Base-by-base conservation (phyloP, 352 stramenopile species). In the Peronospora destructor region DNA sequence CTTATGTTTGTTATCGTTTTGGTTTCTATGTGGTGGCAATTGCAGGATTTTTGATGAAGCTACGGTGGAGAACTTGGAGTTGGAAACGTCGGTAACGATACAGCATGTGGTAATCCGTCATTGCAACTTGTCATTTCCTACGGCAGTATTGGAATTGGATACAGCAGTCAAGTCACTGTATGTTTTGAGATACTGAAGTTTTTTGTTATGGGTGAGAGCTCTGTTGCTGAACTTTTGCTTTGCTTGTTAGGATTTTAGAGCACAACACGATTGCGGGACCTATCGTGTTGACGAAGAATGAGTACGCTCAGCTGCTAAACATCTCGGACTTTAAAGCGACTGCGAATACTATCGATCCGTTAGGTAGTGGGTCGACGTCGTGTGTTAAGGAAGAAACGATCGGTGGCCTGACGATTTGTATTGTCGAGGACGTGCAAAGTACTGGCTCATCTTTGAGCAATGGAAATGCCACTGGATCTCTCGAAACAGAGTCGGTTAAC, bases 51-150 rank as follows among this genome's bases (percentile, higher is more conserved):
- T 87, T 50, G 66, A 78, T 21, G 36, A 53, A 6, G 54, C 59
- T 8, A 67, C 55, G 11, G 60, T 85, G 30, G 35, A 62, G 2
- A 58, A 42, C 0, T 78, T 87, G 45, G 54, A 53, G 36, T 33
- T 80, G 25, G 52, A 61, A 23, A 30, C 42, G 8, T 52, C 59
- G 4, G 59, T 54, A 13, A 66, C 45, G n/a, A 68, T 84, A 39
- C 30, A 68, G 10, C 49, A 76, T 32, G 53, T 69, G 62, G 56
- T 73, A 9, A 72, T 84, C 48, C 68, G 56, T 10, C 56, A 59
- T 0, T 73, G 56, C 34, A 78, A 68, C 36, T 12, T 84, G 38
- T 59, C 67, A 26, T 85, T 85, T 49, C 73, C 73, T 3, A 58
- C 44, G 7, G 57, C 66, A 3, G 50, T 85, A 23, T 47, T 84